These are phyloP conservation scores for Cornus kousa DNA, from an alignment of 148 eudicot species.

Conservation along the genomic window DNA sequence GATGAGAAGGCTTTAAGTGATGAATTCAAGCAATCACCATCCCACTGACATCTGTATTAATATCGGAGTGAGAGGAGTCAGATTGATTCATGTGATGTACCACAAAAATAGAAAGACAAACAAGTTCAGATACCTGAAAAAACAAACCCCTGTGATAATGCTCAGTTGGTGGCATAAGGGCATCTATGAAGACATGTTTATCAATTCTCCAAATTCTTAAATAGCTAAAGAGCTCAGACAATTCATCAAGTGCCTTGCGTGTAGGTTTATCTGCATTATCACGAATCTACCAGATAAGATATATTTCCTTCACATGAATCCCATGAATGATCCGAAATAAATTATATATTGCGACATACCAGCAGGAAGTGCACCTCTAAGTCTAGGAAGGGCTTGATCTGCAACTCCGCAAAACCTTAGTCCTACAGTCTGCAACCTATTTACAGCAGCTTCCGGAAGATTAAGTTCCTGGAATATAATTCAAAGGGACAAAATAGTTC, in stretches of 20 bases:
- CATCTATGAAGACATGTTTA: slow-evolving; percentile 62
- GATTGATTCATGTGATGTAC: neutral
- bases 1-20: neutral
- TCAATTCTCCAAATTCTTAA: slow-evolving; percentile 82
- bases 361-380: slow-evolving; percentile 93
- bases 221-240: slow-evolving; percentile 71
- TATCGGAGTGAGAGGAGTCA: neutral
- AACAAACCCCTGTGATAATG: slow-evolving; percentile 77
- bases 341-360: slow-evolving; percentile 36
- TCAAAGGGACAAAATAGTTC: neutral
- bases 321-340: neutral
- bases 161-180: slow-evolving; percentile 92
- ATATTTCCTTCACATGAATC: neutral
- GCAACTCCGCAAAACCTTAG: slow-evolving; percentile 84
- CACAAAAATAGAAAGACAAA: slow-evolving; percentile 2
- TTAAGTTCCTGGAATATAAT: slow-evolving; percentile 65
- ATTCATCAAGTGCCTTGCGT: slow-evolving; percentile 87
- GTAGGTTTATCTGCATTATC: slow-evolving; percentile 55
- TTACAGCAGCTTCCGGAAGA: slow-evolving; percentile 73
- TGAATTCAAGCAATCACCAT: neutral
- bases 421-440: slow-evolving; percentile 89
- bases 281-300: slow-evolving; percentile 11
- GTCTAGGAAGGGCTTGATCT: slow-evolving; percentile 82
- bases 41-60: neutral
- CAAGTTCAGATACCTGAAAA: slow-evolving; percentile 67